phyloP scores from a whole-genome alignment of 805 yeast genomes.

The Lipomyces sp. region DNA sequence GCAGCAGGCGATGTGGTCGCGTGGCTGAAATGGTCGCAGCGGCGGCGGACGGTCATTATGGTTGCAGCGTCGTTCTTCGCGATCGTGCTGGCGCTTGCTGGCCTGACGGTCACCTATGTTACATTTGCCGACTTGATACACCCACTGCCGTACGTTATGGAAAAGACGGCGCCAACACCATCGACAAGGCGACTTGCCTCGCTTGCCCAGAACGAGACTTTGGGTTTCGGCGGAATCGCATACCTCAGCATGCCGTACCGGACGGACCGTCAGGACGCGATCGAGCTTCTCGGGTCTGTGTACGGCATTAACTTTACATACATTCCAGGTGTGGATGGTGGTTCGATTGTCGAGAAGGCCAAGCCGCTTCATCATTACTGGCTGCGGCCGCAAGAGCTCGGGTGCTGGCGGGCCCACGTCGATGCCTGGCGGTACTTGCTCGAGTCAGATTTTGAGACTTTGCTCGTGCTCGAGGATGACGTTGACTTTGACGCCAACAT shows the following conservation, averaged over 20 bases:
- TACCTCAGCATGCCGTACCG: constrained; percentile 29
- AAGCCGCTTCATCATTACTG: constrained; percentile 17
- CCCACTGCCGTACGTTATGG: background rate
- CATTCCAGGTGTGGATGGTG: constrained; percentile 25
- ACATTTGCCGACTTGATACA: background rate
- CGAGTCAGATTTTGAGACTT: constrained; percentile 21
- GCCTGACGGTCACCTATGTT: background rate
- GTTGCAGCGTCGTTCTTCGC: background rate
- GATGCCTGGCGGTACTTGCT: constrained; percentile 28
- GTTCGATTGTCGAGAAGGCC: constrained; percentile 15
- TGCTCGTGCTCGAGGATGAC: constrained; percentile 30
- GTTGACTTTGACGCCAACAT: constrained; percentile 28
- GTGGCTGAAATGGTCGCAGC: background rate
- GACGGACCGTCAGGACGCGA: constrained; percentile 29
- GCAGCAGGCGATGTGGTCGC: background rate
- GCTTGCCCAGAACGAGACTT: constrained; percentile 21
- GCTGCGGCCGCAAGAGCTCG: constrained; percentile 22
- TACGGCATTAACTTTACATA: constrained; percentile 20
- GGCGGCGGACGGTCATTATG: background rate
- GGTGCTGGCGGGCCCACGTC: constrained; percentile 33
- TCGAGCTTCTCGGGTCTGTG: constrained; percentile 19
- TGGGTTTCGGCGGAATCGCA: constrained; percentile 29
- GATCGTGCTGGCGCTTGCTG: background rate
- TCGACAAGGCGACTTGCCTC: background rate
- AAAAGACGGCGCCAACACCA: background rate